Evolutionary conservation across 129 eudicot genomes (phyloP).

Genomic region (Helianthus annuus): HanXRQr2.0-SUNRISE NC_035435.2:168070504-168071003

Average conservation of each 20-base stretch:
- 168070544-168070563: conserved; percentile 1
- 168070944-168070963: not conserved
- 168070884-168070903: not conserved
- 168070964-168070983: not conserved
- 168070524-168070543: conserved; percentile 4
- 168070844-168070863: not conserved
- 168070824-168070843: not conserved
- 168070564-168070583: conserved; percentile 7
- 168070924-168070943: not conserved
- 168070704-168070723: conserved; percentile 1
- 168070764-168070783: not conserved
- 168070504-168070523: not conserved
- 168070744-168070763: not conserved
- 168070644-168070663: conserved; percentile 2
- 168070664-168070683: not conserved
- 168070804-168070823: not conserved
- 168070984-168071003: not conserved
- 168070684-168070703: not conserved
- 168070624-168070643: not conserved
- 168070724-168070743: conserved; percentile 7
- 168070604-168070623: not conserved
- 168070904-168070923: not conserved
- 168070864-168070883: not conserved
- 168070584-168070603: conserved; percentile 10
- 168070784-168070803: not conserved